A percentile compares a stretch with the other conserved stretches of the same genome.
Evolutionary conservation across 202 grass and related monocot genomes (phyloP).

Genomic region (Eragrostis tef): DNA sequence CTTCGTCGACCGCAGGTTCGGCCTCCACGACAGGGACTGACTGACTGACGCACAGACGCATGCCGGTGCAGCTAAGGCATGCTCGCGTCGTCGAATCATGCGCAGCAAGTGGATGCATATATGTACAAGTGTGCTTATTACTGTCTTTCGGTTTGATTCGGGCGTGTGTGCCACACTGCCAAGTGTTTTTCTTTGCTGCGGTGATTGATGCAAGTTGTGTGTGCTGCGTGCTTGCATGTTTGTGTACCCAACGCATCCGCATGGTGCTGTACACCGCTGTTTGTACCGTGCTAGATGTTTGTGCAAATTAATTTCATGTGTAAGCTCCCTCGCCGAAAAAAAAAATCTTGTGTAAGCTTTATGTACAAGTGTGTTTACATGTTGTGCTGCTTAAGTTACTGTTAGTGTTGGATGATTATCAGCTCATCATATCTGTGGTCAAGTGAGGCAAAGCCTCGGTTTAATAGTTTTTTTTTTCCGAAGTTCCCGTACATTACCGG

Average conservation of each 20-base stretch:
- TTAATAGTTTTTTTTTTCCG: too few species aligned
- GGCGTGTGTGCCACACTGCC: neutral
- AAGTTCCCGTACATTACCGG: too few species aligned
- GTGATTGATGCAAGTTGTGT: neutral
- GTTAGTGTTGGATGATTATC: neutral
- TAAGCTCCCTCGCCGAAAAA: too few species aligned
- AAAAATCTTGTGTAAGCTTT: too few species aligned
- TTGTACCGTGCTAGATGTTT: neutral
- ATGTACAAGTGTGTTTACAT: neutral
- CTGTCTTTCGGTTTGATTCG: neutral
- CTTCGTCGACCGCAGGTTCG: conserved; percentile 54
- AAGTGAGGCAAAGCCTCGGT: neutral
- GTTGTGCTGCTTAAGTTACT: neutral
- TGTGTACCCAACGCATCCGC: neutral
- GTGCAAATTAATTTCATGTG: neutral
- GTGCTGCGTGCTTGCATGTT: neutral
- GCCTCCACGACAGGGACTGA: conserved; percentile 18
- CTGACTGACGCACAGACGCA: too few species aligned
- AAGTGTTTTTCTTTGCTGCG: neutral
- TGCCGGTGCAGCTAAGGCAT: too few species aligned
- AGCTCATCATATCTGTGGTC: too few species aligned
- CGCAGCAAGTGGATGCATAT: neutral
- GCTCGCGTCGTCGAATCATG: neutral
- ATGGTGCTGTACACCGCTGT: too few species aligned
- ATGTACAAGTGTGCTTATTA: too few species aligned